These are phyloP conservation scores for Pleurotus sapidus DNA, from an alignment of 768 basidiomycete genomes.

Conservation along the genomic window DNA sequence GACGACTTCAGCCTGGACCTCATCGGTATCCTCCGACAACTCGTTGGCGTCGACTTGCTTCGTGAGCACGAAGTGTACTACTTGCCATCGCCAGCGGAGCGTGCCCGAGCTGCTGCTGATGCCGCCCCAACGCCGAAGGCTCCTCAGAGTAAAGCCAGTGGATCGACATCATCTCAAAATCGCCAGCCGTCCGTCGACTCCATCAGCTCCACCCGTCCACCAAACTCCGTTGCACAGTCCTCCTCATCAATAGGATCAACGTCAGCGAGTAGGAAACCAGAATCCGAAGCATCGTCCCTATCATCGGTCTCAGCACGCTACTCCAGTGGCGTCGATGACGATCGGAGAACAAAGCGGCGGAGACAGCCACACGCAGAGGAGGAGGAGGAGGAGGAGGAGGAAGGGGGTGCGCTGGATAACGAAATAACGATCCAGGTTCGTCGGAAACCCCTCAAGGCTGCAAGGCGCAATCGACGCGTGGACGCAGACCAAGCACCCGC, in stretches of 20 bases:
- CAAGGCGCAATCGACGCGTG: slow-evolving; percentile 1
- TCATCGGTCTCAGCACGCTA: not conserved
- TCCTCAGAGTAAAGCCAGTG: slow-evolving; percentile 7
- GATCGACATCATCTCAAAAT: slow-evolving; percentile 6
- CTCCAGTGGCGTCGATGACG: not conserved
- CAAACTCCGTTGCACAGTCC: slow-evolving; percentile 14
- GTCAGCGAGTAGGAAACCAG: slow-evolving; percentile 4
- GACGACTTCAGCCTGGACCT: slow-evolving; percentile 51
- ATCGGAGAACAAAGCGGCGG: not conserved
- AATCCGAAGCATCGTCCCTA: not conserved
- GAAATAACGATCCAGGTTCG: not conserved
- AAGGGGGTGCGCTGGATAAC: not conserved
- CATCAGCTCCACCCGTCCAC: slow-evolving; percentile 19
- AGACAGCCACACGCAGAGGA: not conserved
- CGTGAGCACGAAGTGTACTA: slow-evolving; percentile 68
- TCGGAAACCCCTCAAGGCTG: not conserved
- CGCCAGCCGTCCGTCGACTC: slow-evolving; percentile 15
- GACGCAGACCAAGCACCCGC: not conserved
- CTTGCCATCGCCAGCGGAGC: slow-evolving; percentile 46
- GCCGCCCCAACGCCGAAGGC: slow-evolving; percentile 12
- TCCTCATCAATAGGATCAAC: slow-evolving; percentile 15
- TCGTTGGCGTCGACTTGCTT: slow-evolving; percentile 64
- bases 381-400: not conserved
- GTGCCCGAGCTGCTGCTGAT: slow-evolving; percentile 20
- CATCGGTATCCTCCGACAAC: slow-evolving; percentile 52